Evolutionary conservation across 768 basidiomycete genomes (phyloP).

Genomic region (Coprinopsis strossmayeri): DNA sequence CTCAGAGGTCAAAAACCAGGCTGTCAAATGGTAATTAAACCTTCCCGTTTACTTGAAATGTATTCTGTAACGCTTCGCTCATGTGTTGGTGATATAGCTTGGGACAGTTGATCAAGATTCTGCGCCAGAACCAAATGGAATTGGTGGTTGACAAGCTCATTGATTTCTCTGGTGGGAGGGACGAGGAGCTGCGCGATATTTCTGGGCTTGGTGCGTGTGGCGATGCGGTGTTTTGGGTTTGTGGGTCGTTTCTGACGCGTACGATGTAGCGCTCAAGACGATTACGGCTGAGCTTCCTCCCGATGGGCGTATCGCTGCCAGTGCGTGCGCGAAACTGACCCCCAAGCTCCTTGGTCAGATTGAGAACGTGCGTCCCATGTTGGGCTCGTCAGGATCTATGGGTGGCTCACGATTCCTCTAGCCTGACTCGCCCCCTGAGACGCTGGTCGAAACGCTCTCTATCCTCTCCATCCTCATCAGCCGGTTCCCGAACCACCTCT

Average conservation of each 20-base stretch:
- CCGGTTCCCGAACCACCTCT: constrained; percentile 70
- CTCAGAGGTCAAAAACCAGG: constrained; percentile 97
- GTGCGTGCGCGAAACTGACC: constrained; percentile 78
- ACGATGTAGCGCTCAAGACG: constrained; percentile 78
- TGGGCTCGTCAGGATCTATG: not conserved
- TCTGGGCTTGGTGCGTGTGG: constrained; percentile 69
- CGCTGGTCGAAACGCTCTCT: constrained; percentile 75
- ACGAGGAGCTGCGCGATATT: constrained; percentile 92
- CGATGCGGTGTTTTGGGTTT: constrained; percentile 1
- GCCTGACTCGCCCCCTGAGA: constrained; percentile 70
- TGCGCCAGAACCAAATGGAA: constrained; percentile 78
- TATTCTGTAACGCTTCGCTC: not conserved
- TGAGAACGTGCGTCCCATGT: constrained; percentile 47
- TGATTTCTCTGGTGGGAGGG: constrained; percentile 75
- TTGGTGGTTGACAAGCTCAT: constrained; percentile 86
- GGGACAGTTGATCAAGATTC: constrained; percentile 85
- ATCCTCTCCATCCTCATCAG: constrained; percentile 86
- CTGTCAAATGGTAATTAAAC: constrained; percentile 84
- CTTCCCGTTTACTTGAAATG: not conserved
- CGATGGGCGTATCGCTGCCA: constrained; percentile 71
- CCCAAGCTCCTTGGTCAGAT: constrained; percentile 80
- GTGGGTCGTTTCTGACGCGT: too few relatives aligned
- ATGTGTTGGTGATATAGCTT: constrained; percentile 42
- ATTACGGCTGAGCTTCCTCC: constrained; percentile 87
- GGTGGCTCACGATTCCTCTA: constrained; percentile 22